A percentile compares a stretch with the other conserved stretches of the same genome.
Conservation (phyloP, 129 eudicot genomes). For the Arctium minus region DNA sequence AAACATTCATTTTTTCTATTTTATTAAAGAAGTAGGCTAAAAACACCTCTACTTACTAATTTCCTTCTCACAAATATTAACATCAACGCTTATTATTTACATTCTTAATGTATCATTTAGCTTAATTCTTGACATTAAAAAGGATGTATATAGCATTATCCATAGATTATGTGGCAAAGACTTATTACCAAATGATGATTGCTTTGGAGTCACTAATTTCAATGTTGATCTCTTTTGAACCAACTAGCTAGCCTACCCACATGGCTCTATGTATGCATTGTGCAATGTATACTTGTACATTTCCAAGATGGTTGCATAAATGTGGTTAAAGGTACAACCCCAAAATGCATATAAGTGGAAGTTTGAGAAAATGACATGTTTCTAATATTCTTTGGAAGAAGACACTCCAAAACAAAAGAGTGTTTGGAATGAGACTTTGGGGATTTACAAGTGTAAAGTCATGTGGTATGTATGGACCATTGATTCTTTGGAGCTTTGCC, state of each 20-base stretch:
- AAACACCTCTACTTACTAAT: no score
- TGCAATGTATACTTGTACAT: slow-evolving; percentile 12
- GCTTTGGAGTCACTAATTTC: not conserved
- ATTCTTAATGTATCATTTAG: no score
- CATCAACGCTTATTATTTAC: no score
- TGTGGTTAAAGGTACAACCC: slow-evolving; percentile 14
- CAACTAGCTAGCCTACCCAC: slow-evolving; percentile 24
- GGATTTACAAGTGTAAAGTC: slow-evolving; percentile 7
- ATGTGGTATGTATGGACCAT: slow-evolving; percentile 23
- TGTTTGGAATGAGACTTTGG: not conserved
- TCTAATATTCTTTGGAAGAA: slow-evolving; percentile 2
- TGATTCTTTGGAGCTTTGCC: slow-evolving; percentile 17
- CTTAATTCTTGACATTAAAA: no score
- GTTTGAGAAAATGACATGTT: slow-evolving; percentile 12
- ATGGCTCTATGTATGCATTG: slow-evolving; percentile 23
- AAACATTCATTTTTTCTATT: no score
- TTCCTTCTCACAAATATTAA: no score
- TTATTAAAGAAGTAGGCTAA: no score
- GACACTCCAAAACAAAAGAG: slow-evolving; percentile 3
- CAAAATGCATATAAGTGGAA: slow-evolving; percentile 4
- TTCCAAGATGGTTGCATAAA: slow-evolving; percentile 3
- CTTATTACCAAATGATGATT: not conserved
- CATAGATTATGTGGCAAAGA: not conserved
- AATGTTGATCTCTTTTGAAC: slow-evolving; percentile 5
- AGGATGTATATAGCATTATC: no score